phyloP scores from a whole-genome alignment of 129 eudicot species.

The Centrapalus pauciflorus region DNA sequence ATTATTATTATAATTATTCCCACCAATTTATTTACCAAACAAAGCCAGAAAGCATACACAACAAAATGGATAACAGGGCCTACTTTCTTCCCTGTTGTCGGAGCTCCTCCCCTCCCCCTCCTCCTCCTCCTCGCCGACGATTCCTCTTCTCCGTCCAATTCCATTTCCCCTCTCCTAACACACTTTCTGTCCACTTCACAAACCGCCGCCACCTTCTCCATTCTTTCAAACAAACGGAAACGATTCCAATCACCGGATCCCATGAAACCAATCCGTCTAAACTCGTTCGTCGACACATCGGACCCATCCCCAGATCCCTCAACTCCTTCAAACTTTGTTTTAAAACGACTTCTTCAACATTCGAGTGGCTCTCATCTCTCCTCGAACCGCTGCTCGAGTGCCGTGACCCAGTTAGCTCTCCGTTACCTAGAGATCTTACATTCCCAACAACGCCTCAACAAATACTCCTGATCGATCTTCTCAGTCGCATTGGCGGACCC shows the following conservation, averaged over 20 bases:
- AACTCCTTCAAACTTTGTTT: constrained; percentile 49
- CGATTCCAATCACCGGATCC: constrained; percentile 30
- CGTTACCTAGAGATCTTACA: too few relatives aligned
- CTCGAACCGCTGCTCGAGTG: constrained; percentile 89
- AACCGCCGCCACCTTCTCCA: constrained; percentile 43
- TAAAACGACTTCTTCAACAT: constrained; percentile 57
- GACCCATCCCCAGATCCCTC: constrained; percentile 43
- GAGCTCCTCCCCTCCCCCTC: constrained; percentile 47
- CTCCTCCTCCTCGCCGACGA: constrained; percentile 31
- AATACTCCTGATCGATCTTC: too few relatives aligned
- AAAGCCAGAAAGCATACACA: not conserved
- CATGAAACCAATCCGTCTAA: constrained; percentile 5
- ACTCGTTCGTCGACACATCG: constrained; percentile 4
- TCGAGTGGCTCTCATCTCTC: constrained; percentile 72
- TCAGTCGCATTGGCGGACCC: too few relatives aligned
- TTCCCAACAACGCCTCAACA: too few relatives aligned
- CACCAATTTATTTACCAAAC: not conserved
- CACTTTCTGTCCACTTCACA: constrained; percentile 45
- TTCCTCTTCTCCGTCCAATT: constrained; percentile 12
- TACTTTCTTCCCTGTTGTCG: constrained; percentile 57
- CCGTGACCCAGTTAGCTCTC: constrained; percentile 73
- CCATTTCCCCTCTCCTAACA: constrained; percentile 40
- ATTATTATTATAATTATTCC: too few relatives aligned
- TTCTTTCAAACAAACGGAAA: constrained; percentile 46
- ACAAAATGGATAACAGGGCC: constrained; percentile 49